Conservation (phyloP, 352 stramenopile genomes). For the Plasmopara viticola region DNA sequence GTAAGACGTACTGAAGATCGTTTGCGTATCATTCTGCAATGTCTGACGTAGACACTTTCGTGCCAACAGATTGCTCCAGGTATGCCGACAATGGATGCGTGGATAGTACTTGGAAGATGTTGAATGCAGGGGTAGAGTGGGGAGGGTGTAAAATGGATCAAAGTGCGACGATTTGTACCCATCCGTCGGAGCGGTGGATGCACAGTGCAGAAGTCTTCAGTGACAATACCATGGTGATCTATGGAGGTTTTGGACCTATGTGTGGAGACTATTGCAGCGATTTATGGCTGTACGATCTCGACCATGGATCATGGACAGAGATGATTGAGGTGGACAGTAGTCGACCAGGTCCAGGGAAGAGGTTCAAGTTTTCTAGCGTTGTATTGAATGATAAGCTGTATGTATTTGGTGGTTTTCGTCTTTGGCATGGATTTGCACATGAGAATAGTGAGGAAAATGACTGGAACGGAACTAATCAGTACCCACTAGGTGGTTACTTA, state of each 20-base stretch:
- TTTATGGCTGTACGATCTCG: conserved; percentile 93
- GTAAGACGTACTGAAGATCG: conserved; percentile 18
- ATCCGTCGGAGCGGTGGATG: conserved; percentile 84
- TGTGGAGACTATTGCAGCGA: conserved; percentile 96
- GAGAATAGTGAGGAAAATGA: conserved; percentile 87
- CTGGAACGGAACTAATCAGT: conserved; percentile 69
- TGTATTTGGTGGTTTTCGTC: conserved; percentile 89
- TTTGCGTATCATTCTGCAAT: conserved; percentile 1
- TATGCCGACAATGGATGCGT: conserved; percentile 85
- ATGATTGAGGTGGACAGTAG: conserved; percentile 69
- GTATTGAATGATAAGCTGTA: conserved; percentile 51
- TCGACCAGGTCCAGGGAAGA: conserved; percentile 67
- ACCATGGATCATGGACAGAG: conserved; percentile 85
- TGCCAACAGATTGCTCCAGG: conserved; percentile 60
- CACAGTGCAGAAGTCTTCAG: conserved; percentile 87
- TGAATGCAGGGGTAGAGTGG: conserved; percentile 84
- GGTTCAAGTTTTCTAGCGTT: conserved; percentile 91
- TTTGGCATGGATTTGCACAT: conserved; percentile 93
- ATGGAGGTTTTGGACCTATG: conserved; percentile 88
- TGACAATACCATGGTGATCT: conserved; percentile 89
- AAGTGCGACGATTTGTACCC: conserved; percentile 82
- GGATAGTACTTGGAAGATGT: conserved; percentile 73
- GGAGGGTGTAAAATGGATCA: conserved; percentile 87
- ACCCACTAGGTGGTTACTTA: conserved; percentile 90
- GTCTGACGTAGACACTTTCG: conserved; percentile 1